These are phyloP conservation scores for Ceratocystis papillata DNA, from an alignment of 2,329 filamentous ascomycete genomes.

Conservation along the genomic window DNA sequence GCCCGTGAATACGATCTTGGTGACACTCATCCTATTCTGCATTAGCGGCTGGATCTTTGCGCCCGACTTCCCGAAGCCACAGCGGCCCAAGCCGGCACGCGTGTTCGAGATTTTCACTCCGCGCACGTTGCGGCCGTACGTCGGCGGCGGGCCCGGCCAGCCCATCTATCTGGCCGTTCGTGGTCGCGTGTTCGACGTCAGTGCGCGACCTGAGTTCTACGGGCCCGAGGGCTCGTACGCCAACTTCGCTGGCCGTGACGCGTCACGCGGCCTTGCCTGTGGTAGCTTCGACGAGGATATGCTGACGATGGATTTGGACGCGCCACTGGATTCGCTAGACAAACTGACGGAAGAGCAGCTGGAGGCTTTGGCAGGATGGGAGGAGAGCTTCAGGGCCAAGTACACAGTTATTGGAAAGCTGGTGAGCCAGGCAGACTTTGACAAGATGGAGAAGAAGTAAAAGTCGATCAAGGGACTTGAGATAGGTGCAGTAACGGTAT, in stretches of 20 bases:
- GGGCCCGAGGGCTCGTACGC: constrained; percentile 88
- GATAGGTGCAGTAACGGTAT: background rate
- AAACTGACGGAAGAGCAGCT: constrained; percentile 64
- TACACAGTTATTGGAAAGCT: constrained; percentile 89
- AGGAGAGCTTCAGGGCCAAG: constrained; percentile 86
- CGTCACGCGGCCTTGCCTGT: constrained; percentile 73
- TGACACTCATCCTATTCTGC: constrained; percentile 47
- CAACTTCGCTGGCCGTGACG: constrained; percentile 92
- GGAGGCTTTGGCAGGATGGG: constrained; percentile 81
- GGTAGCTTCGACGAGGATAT: constrained; percentile 92
- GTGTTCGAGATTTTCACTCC: constrained; percentile 65
- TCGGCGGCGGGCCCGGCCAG: constrained; percentile 52
- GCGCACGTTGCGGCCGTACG: constrained; percentile 71
- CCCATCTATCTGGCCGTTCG: constrained; percentile 88
- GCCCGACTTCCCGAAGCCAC: constrained; percentile 33
- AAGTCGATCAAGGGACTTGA: background rate
- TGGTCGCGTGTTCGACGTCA: constrained; percentile 84
- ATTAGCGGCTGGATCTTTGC: constrained; percentile 28
- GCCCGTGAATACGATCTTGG: constrained; percentile 52
- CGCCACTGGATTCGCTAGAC: constrained; percentile 63
- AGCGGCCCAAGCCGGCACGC: constrained; percentile 43
- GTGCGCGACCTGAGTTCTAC: constrained; percentile 81
- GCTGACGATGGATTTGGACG: constrained; percentile 83
- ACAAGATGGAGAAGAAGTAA: constrained; percentile 26
- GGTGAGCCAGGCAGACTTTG: constrained; percentile 44